phyloP scores from a whole-genome alignment of 176 grass and related monocot species.

The Aegilops umbellulata region DNA sequence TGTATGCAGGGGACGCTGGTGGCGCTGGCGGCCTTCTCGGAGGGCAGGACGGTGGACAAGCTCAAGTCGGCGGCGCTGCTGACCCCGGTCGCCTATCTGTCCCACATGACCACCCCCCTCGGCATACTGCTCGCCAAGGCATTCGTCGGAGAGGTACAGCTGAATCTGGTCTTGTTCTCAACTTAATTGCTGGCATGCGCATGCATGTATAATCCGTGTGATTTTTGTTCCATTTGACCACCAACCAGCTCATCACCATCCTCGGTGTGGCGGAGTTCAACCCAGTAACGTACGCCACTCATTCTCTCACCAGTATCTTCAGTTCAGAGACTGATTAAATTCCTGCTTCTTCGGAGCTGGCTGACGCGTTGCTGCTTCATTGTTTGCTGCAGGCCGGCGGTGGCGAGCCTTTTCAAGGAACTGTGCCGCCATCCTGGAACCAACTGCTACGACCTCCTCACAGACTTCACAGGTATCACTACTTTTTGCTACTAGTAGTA shows the following conservation, averaged over 20 bases:
- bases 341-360: background rate
- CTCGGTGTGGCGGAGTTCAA: constrained; percentile 73
- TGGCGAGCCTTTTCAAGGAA: constrained; percentile 38
- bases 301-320: background rate
- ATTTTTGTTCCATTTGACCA: background rate
- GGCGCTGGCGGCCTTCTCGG: constrained; percentile 75
- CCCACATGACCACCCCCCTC: constrained; percentile 69
- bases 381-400: constrained; percentile 36
- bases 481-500: no score
- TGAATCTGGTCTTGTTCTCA: background rate
- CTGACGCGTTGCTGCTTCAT: background rate
- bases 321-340: background rate
- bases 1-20: constrained; percentile 67
- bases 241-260: constrained; percentile 39
- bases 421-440: constrained; percentile 48
- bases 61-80: constrained; percentile 74
- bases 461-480: constrained; percentile 52
- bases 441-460: constrained; percentile 68
- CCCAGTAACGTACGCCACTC: constrained; percentile 39
- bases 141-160: constrained; percentile 58
- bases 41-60: constrained; percentile 62
- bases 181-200: background rate
- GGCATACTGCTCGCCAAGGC: constrained; percentile 59
- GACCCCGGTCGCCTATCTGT: constrained; percentile 75
- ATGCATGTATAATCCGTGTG: background rate